A percentile compares a stretch with the other conserved stretches of the same genome.
phyloP scores from a whole-genome alignment of 176 grass and related monocot genomes.

The Hsuehochloa calcarea region DNA sequence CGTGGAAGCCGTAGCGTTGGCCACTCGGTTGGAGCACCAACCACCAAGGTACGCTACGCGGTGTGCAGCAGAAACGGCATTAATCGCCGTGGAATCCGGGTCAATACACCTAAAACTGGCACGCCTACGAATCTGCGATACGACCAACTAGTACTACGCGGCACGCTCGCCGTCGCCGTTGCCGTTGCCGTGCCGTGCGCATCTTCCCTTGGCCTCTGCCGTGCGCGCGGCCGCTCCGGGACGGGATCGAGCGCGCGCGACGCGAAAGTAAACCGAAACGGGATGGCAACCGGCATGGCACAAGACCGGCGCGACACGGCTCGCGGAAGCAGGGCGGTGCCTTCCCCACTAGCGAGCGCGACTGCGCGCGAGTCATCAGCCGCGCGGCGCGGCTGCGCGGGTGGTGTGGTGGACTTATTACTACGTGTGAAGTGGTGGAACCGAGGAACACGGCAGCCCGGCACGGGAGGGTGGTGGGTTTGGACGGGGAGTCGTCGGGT shows the following conservation, averaged over 20 bases:
- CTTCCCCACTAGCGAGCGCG: background rate
- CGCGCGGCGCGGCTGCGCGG: background rate
- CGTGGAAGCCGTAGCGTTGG: background rate
- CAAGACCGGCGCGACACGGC: background rate
- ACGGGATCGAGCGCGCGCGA: background rate
- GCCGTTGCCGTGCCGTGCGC: background rate
- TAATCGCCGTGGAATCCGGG: background rate
- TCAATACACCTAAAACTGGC: background rate
- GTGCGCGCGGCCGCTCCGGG: background rate
- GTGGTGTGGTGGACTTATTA: background rate
- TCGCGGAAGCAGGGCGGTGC: background rate
- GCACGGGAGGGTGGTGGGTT: background rate
- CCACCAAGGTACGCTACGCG: background rate
- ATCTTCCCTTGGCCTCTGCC: background rate
- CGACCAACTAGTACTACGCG: background rate
- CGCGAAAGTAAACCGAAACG: background rate
- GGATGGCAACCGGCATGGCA: background rate
- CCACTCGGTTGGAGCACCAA: background rate
- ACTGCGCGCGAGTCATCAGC: background rate
- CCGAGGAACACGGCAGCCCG: slow-evolving; percentile 13
- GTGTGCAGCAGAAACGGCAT: background rate
- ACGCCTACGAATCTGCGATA: background rate
- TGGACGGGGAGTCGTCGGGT: background rate
- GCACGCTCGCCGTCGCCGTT: background rate
- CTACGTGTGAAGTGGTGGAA: background rate